Evolutionary conservation across 1,139 yeast genomes (phyloP).

Genomic region (Geotrichum macrosporum): DNA sequence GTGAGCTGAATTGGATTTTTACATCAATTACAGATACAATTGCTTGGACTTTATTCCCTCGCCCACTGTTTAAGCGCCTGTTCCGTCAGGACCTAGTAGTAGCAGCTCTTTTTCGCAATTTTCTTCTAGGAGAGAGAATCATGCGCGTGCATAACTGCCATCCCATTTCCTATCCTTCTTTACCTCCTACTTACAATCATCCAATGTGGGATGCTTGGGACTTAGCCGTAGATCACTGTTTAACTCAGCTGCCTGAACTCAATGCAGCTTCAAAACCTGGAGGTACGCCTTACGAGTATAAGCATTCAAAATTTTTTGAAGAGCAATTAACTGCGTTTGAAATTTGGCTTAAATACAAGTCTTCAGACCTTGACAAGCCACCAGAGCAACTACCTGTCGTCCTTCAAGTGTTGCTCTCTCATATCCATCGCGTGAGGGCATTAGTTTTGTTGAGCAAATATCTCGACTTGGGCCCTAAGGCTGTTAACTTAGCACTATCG

Average conservation of each 20-base stretch:
- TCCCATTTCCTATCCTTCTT: constrained; percentile 89
- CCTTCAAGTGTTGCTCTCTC: constrained; percentile 84
- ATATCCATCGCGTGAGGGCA: constrained; percentile 89
- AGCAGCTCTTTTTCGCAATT: constrained; percentile 91
- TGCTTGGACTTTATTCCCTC: constrained; percentile 91
- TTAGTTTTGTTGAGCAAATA: constrained; percentile 77
- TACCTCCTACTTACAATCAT: constrained; percentile 79
- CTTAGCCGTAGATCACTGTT: constrained; percentile 88
- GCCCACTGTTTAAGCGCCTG: constrained; percentile 81
- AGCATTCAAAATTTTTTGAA: constrained; percentile 89
- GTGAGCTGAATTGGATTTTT: constrained; percentile 95
- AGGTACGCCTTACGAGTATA: constrained; percentile 50
- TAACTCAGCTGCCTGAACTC: constrained; percentile 48
- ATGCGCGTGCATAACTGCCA: constrained; percentile 94
- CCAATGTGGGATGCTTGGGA: constrained; percentile 99
- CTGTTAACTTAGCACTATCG: constrained; percentile 85
- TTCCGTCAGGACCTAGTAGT: constrained; percentile 96
- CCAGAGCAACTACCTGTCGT: constrained; percentile 96
- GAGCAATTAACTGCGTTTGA: constrained; percentile 96
- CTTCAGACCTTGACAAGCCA: constrained; percentile 63
- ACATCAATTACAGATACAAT: constrained; percentile 97
- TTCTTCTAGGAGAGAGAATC: constrained; percentile 81
- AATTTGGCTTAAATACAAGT: constrained; percentile 89
- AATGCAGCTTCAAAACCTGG: constrained; percentile 36
- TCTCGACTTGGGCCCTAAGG: constrained; percentile 95